Base-by-base conservation (phyloP, 352 stramenopile genomes). In the Globisporangium abappressorium region DNA sequence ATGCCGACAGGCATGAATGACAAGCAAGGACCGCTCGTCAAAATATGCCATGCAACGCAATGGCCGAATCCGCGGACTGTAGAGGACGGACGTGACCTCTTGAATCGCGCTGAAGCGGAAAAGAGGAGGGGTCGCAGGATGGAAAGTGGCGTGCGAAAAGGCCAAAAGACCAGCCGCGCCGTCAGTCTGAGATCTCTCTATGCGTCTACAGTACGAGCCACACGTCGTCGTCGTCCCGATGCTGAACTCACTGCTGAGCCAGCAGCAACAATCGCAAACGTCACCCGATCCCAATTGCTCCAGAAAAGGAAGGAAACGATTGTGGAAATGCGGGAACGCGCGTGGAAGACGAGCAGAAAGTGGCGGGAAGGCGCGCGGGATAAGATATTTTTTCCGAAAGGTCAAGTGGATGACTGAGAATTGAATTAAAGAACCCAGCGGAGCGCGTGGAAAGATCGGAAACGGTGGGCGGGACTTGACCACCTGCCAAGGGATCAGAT, bases 331-430 rank as follows among this genome's bases (percentile, higher is more conserved):
- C 11, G 12, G 14, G 53, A 58, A 58, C 5, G 36, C 26, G 55
- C 55, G 12, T 26, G 55, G 55, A 60, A 60, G n/a, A n/a, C 26
- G 5, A 43, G 20, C 55, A 43, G 55, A 60, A 60, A 15, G 20
- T 41, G 55, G n/a, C 2, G n/a, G 36, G 55, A 60, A 60, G 26
- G 8, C 38, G 38, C 38, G 18, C 12, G 20, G 55, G 55, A 60
- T 60, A 60, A 60, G 55, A 60, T 60, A 28, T 20, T 46, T 46
- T 46, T 46, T 20, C 36, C 38, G 12, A 46, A 46, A 46, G 12
- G 38, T 46, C 38, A 46, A 46, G 12, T 38, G 33, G 33, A 7
- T 38, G 33, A 38, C 38, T 20, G 38, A 46, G 18, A 46, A 46
- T 46, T 46, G 38, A 46, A 46, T 46, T 46, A 12, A 46, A 46